Conservation (phyloP, 1,284 basidiomycete species). For the Ustilago loliicola region DNA sequence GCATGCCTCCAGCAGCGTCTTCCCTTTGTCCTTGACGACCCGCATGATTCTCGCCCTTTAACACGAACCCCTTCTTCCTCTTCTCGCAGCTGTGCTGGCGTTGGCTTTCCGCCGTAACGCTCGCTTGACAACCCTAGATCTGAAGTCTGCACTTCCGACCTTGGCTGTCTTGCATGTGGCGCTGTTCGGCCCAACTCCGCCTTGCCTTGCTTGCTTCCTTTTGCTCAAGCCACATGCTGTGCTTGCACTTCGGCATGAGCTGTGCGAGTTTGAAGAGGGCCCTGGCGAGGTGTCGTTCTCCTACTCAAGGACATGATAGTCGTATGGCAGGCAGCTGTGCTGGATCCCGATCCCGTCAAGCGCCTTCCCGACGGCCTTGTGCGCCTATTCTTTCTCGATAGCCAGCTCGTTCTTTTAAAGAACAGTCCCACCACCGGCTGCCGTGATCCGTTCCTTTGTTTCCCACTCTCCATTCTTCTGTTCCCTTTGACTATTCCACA, state of each 20-base stretch:
- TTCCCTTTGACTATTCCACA: slow-evolving; percentile 1
- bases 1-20: neutral
- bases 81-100: neutral
- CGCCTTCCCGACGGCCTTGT: neutral
- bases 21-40: slow-evolving; percentile 1
- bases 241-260: neutral
- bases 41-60: neutral
- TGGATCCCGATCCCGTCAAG: slow-evolving; percentile 7
- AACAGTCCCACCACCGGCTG: neutral
- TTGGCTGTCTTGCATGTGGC: slow-evolving; percentile 14
- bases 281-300: too few species aligned
- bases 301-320: too few species aligned
- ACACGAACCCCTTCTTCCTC: neutral
- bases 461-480: neutral
- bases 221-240: slow-evolving; percentile 3
- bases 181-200: slow-evolving; percentile 7
- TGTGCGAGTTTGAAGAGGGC: neutral
- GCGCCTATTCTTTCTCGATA: neutral
- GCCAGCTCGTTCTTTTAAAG: neutral
- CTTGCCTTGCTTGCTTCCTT: neutral
- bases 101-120: neutral
- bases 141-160: neutral
- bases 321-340: too few species aligned
- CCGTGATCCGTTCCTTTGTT: slow-evolving; percentile 1
- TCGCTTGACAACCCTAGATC: slow-evolving; percentile 1